phyloP scores from a whole-genome alignment of 2,329 filamentous ascomycete species.

The Colletotrichum sp. region DNA sequence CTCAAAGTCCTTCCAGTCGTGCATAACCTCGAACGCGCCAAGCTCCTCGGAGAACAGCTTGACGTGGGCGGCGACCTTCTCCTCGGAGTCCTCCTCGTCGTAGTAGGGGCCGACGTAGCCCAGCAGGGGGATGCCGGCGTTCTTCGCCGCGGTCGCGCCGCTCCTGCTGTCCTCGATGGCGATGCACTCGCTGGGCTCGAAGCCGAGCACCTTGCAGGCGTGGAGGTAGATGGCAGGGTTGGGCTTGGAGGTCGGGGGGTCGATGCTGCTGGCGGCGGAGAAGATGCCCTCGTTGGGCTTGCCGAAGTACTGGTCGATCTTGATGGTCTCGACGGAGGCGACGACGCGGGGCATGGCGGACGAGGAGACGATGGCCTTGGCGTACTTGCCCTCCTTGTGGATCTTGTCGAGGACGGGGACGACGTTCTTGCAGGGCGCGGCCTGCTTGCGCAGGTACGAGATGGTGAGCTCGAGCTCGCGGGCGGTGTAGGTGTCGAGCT shows the following conservation, averaged over 20 bases:
- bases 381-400: constrained; percentile 63
- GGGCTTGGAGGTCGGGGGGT: constrained; percentile 82
- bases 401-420: constrained; percentile 71
- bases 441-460: constrained; percentile 72
- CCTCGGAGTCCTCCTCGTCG: constrained; percentile 64
- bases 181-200: constrained; percentile 72
- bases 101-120: constrained; percentile 85
- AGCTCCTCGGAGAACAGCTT: constrained; percentile 19
- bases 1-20: constrained; percentile 22
- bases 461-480: constrained; percentile 85
- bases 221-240: constrained; percentile 87
- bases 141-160: constrained; percentile 73
- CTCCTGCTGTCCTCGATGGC: constrained; percentile 90
- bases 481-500: constrained; percentile 75
- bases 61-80: constrained; percentile 51
- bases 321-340: constrained; percentile 79
- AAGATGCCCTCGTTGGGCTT: constrained; percentile 73
- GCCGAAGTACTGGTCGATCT: constrained; percentile 79
- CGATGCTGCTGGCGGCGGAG: constrained; percentile 79
- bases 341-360: constrained; percentile 78
- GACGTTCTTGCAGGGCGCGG: constrained; percentile 71
- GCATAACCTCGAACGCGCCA: constrained; percentile 18
- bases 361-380: constrained; percentile 79
- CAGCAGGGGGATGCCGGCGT: constrained; percentile 81
- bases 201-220: constrained; percentile 75